phyloP scores from a whole-genome alignment of 371 early-diverging fungal species.

The Apophysomyces trapeziformis region DNA sequence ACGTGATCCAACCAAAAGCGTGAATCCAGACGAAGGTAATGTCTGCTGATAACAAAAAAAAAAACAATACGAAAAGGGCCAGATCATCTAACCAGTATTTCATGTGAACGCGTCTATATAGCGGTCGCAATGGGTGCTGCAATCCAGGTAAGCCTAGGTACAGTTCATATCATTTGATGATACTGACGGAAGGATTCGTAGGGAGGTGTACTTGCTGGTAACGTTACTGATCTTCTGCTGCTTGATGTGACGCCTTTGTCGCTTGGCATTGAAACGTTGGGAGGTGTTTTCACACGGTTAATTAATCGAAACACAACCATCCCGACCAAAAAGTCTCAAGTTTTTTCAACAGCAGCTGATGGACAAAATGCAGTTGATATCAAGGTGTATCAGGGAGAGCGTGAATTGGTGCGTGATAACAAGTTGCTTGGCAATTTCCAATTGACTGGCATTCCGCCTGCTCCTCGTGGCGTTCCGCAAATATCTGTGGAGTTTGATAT shows the following conservation, averaged over 20 bases:
- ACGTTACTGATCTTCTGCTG: slow-evolving; percentile 87
- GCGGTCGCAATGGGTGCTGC: slow-evolving; percentile 98
- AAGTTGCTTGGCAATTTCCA: slow-evolving; percentile 95
- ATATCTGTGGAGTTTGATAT: slow-evolving; percentile 93
- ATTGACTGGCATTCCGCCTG: slow-evolving; percentile 79
- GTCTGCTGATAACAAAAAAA: no score
- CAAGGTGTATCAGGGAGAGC: slow-evolving; percentile 97
- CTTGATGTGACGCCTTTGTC: slow-evolving; percentile 97
- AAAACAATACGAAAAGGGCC: no score
- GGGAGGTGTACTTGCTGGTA: slow-evolving; percentile 92
- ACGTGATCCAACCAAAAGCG: slow-evolving; percentile 81
- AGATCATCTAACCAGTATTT: no score
- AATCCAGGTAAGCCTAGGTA: slow-evolving; percentile 60
- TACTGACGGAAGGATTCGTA: not conserved
- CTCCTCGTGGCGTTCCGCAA: slow-evolving; percentile 87
- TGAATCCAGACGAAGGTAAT: slow-evolving; percentile 92
- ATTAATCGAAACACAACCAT: slow-evolving; percentile 97
- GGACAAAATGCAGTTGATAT: slow-evolving; percentile 96
- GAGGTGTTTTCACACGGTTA: slow-evolving; percentile 94
- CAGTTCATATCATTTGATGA: not conserved
- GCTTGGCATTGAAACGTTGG: slow-evolving; percentile 94
- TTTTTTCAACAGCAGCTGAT: slow-evolving; percentile 98
- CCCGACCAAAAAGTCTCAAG: slow-evolving; percentile 96
- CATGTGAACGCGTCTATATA: not conserved
- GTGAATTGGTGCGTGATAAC: slow-evolving; percentile 93